Evolutionary conservation across 2,329 filamentous ascomycete genomes (phyloP).

Genomic region (Aspergillus uvarum): DNA sequence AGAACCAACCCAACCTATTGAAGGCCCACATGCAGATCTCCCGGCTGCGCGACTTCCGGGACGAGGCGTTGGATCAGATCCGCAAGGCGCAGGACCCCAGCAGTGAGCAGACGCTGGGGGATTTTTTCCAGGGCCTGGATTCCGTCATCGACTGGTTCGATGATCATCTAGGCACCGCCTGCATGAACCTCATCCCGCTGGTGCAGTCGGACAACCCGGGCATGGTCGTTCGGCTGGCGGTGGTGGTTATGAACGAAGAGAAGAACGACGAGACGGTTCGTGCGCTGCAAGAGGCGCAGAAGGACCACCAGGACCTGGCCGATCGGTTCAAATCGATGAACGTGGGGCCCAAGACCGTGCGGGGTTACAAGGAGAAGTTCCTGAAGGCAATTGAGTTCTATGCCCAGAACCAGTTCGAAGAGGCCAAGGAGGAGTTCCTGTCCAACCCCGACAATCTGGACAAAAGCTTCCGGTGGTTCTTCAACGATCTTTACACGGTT

Average conservation of each 20-base stretch:
- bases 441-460: conserved; percentile 80
- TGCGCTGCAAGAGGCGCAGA: conserved; percentile 89
- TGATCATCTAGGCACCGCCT: conserved; percentile 85
- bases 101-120: conserved; percentile 77
- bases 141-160: conserved; percentile 92
- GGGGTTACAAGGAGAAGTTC: conserved; percentile 97
- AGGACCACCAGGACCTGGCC: conserved; percentile 93
- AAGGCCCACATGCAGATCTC: conserved; percentile 90
- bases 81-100: conserved; percentile 70
- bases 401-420: conserved; percentile 71
- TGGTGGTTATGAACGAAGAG: conserved; percentile 94
- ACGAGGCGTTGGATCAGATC: conserved; percentile 97
- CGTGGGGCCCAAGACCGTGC: conserved; percentile 83
- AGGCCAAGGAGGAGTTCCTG: conserved; percentile 71
- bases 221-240: conserved; percentile 83
- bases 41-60: conserved; percentile 85
- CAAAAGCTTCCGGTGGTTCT: conserved; percentile 92
- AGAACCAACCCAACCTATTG: conserved; percentile 89
- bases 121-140: conserved; percentile 85
- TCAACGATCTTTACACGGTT: conserved; percentile 94
- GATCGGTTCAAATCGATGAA: conserved; percentile 93
- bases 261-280: conserved; percentile 90
- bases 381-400: conserved; percentile 73
- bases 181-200: conserved; percentile 84
- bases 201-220: conserved; percentile 84